Base-by-base conservation (phyloP, 2,329 filamentous ascomycete genomes). In the Aureobasidium musti region DNA sequence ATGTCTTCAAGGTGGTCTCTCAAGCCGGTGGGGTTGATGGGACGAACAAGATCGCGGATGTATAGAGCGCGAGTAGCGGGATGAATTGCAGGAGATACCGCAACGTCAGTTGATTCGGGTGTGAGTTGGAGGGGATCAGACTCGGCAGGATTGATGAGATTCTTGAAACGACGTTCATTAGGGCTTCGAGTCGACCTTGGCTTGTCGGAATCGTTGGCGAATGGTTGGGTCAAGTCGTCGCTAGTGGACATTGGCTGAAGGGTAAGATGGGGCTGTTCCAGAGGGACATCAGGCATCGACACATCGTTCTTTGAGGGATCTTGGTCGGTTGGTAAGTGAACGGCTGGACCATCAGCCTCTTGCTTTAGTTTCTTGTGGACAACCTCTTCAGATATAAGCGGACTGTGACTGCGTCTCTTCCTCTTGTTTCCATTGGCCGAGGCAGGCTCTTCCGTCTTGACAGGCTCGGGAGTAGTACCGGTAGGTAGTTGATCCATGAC, bases 21-120 rank as follows among this genome's bases (percentile, higher is more conserved):
- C 1, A 98, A 84, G 21, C 82, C 81, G 30, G 82, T 80, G 0
- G 87, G 84, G 67, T 91, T 89, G 26, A 98, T 82, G 11, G 95
- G 93, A 54, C 94, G 89, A 87, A 96, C 93, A 65, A 98, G 86
- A 73, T 97, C 89, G 76, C 89, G 89, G 72, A 98, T 95, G 79
- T 97, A 98, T 54, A 98, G 81, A 19, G 91, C 89, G 37, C 86
- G 79, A 3, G 92, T 82, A 54, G 77, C 76, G 1, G 79, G 72
- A 67, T 82, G 80, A 10, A 79, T 71, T 19, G 80, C 77, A 23
- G 78, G 75, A 5, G 74, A 69, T 33, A 76, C 66, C 5, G 54
- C 39, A 14, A 56, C n/a, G 43, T 69, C 65, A 41, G 63, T 63
- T 10, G 66, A 49, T 6, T 67, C 37, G 30, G 33, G 59, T 26